A percentile compares a stretch with the other conserved stretches of the same genome.
phyloP scores from a whole-genome alignment of 352 stramenopile species.

The Phytophthora podocarpi region DNA sequence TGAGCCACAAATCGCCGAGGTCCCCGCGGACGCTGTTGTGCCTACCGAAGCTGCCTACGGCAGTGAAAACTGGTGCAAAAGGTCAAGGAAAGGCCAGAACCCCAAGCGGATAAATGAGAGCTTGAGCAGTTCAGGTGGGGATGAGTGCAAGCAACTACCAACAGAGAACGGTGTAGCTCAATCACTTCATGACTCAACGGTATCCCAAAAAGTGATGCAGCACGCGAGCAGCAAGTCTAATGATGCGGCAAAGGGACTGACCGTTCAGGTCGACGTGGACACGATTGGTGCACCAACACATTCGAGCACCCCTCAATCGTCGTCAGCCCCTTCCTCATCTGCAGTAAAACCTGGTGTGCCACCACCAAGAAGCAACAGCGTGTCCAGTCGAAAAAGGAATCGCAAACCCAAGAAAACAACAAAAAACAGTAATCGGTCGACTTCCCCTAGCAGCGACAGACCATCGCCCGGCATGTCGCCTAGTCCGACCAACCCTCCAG shows the following conservation, averaged over 20 bases:
- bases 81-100: neutral
- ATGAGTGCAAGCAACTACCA: neutral
- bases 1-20: slow-evolving; percentile 9
- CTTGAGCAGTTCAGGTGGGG: slow-evolving; percentile 1
- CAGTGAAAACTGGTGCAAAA: slow-evolving; percentile 6
- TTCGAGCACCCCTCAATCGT: neutral
- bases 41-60: slow-evolving; percentile 4
- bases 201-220: neutral
- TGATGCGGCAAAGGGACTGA: neutral
- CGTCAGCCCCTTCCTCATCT: slow-evolving; percentile 4
- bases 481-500: slow-evolving; percentile 11
- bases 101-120: slow-evolving; percentile 16
- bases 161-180: neutral
- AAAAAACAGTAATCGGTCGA: slow-evolving; percentile 31
- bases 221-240: neutral
- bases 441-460: slow-evolving; percentile 24
- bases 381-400: slow-evolving; percentile 34
- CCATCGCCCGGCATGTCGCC: slow-evolving; percentile 12
- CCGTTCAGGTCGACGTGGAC: neutral
- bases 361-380: slow-evolving; percentile 3
- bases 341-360: neutral
- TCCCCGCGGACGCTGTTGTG: slow-evolving; percentile 14
- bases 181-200: neutral
- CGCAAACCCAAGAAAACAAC: slow-evolving; percentile 42
- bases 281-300: neutral